Evolutionary conservation across 305 asterid genomes (phyloP), one percentile per base, ranked within the genome.

Genomic region (Fraxinus floribunda): DNA sequence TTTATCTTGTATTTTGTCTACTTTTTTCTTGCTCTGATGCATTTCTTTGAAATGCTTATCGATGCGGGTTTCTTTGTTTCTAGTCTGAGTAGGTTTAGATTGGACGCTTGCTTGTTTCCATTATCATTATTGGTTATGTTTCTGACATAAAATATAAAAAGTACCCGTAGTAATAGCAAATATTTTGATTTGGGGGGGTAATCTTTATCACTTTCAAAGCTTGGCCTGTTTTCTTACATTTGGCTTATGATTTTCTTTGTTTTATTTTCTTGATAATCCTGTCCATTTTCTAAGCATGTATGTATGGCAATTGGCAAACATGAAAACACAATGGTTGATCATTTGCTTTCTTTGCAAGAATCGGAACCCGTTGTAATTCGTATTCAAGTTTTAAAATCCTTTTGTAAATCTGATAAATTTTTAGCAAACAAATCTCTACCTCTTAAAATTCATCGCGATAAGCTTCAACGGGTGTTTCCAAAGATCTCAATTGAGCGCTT

Each of bases 401-500:
- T 41, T 2, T 41, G 49, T 10, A 41, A 41, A 41, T 41, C 1
- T 41, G 15, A 41, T 9, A 41, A 41, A 9, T 8, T 41, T 41
- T 41, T 41, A 41, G 49, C 49, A 10, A 41, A 41, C 15, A 39
- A 41, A 41, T 41, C 9, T 41, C 49, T 41, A 1, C 15, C 49
- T 41, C 49, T 8, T 9, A 9, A 41, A 9, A 9, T 41, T 95
- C 98, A 83, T 95, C 97, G 7, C 97, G 94, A 77, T 89, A 94
- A 85, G 91, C 86, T 90, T 95, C 98, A 81, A 91, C 94, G 0
- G 91, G 79, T 94, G 97, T 82, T 95, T 94, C n/a, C 97, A 94
- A n/a, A 94, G 96, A 91, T 93, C 99, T 76, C 83, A 91, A n/a
- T 80, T 39, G 26, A 95, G 92, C n/a, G 98, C 97, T 71, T 92